These are phyloP conservation scores for Prunus armeniaca DNA, from an alignment of 306 rosid species.

Conservation along the genomic window DNA sequence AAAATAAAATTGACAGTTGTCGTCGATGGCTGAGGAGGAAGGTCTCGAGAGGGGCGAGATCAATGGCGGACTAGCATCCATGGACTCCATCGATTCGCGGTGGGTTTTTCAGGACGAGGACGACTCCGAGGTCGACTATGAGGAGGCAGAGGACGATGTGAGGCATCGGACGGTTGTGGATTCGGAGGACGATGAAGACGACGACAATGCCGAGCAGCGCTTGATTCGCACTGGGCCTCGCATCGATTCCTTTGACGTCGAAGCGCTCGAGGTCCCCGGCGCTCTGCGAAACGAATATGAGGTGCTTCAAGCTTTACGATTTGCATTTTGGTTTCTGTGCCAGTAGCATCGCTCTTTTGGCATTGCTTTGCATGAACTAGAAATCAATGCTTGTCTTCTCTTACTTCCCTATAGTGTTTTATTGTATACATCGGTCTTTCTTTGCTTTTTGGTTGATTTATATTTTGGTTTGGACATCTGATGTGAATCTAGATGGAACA, in stretches of 20 bases:
- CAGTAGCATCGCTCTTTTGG: background rate
- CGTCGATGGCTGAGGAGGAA: slow-evolving; percentile 41
- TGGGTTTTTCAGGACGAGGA: slow-evolving; percentile 67
- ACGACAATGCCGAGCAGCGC: slow-evolving; percentile 70
- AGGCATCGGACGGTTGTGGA: slow-evolving; percentile 36
- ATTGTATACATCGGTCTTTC: background rate
- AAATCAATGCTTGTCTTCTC: background rate
- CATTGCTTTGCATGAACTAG: background rate
- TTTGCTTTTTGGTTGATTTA: background rate
- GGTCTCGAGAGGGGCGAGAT: slow-evolving; percentile 33
- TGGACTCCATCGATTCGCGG: slow-evolving; percentile 56
- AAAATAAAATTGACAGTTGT: background rate
- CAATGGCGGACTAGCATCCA: slow-evolving; percentile 32
- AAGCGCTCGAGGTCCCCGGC: slow-evolving; percentile 94
- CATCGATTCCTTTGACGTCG: slow-evolving; percentile 92
- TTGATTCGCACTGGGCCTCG: slow-evolving; percentile 93
- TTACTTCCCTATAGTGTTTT: background rate
- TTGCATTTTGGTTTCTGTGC: slow-evolving; percentile 2
- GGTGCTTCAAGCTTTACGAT: slow-evolving; percentile 32
- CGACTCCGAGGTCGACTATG: slow-evolving; percentile 44
- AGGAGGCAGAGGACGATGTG: slow-evolving; percentile 22
- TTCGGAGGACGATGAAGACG: slow-evolving; percentile 80
- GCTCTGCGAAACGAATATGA: slow-evolving; percentile 71
- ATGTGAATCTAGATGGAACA: background rate
- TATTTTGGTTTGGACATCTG: background rate